These are phyloP conservation scores for Nothophytophthora sp. DNA, from an alignment of 352 stramenopile species.

Conservation along the genomic window DNA sequence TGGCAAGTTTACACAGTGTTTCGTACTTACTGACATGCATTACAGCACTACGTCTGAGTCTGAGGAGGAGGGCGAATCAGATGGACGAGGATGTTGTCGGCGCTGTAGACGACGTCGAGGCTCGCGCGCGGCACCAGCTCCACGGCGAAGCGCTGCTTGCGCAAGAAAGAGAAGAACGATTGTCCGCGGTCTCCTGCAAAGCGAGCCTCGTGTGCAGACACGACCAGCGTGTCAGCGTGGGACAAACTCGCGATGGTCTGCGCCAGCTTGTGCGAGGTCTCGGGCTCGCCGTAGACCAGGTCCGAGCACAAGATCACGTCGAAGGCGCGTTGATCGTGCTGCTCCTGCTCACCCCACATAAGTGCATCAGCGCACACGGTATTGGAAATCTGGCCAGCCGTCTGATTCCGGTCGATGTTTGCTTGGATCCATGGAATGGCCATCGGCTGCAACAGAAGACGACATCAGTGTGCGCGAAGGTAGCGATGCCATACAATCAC, in stretches of 20 bases:
- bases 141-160: conserved; percentile 27
- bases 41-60: neutral
- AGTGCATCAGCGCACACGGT: conserved; percentile 24
- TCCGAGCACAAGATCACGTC: conserved; percentile 63
- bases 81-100: conserved; percentile 46
- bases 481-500: conserved; percentile 1
- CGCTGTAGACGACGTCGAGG: conserved; percentile 44
- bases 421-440: conserved; percentile 51
- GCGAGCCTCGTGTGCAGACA: conserved; percentile 57
- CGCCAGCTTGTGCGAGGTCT: conserved; percentile 44
- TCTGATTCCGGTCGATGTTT: conserved; percentile 50
- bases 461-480: conserved; percentile 1
- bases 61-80: conserved; percentile 25
- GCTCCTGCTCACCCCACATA: conserved; percentile 43
- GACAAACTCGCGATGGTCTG: conserved; percentile 39
- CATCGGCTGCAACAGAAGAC: conserved; percentile 20
- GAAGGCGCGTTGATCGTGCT: conserved; percentile 21
- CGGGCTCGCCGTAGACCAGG: conserved; percentile 51
- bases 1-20: too few relatives aligned
- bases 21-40: neutral
- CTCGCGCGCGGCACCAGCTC: conserved; percentile 29
- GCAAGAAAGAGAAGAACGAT: conserved; percentile 44
- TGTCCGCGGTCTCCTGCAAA: conserved; percentile 51
- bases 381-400: conserved; percentile 18
- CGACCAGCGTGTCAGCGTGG: conserved; percentile 33